Percentiles rank a stretch among this genome's conserved stretches.
These are phyloP conservation scores for Nakaseomyces nivariensis DNA, from an alignment of 1,139 yeast species.

Conservation along the genomic window DNA sequence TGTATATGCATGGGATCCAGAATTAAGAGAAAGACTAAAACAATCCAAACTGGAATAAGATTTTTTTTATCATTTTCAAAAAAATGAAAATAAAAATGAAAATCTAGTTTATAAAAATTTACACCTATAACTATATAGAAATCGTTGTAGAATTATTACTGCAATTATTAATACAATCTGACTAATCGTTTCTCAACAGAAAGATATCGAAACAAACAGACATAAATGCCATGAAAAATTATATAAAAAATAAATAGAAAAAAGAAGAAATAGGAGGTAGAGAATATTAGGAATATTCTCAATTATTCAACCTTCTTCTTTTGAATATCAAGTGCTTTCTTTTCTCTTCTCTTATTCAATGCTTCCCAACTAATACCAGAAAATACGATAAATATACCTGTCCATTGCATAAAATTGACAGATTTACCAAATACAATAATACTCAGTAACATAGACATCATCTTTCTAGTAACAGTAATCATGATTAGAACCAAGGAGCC, in stretches of 20 bases:
- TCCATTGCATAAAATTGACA: conserved; percentile 57
- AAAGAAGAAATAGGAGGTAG: background rate
- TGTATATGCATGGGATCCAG: conserved; percentile 33
- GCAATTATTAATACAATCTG: background rate
- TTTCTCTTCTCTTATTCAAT: conserved; percentile 31
- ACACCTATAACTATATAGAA: too few relatives aligned
- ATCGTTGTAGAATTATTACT: background rate
- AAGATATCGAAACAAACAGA: too few relatives aligned
- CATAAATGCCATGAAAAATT: background rate
- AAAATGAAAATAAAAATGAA: background rate
- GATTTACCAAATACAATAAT: conserved; percentile 77
- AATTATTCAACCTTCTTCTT: background rate
- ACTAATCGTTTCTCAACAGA: too few relatives aligned
- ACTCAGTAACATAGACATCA: conserved; percentile 88
- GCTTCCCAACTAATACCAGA: conserved; percentile 73
- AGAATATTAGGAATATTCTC: background rate
- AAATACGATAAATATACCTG: conserved; percentile 71
- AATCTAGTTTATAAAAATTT: too few relatives aligned
- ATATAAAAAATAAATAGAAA: background rate
- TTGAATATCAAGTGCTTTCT: background rate
- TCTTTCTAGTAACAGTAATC: conserved; percentile 90
- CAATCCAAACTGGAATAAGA: conserved; percentile 7
- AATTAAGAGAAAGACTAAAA: conserved; percentile 27
- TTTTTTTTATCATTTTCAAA: background rate
- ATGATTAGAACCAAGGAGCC: conserved; percentile 81